Percentiles rank a stretch among this genome's conserved stretches.
Conservation (phyloP, 75 land plant species). For the Pinus tabuliformis region DNA sequence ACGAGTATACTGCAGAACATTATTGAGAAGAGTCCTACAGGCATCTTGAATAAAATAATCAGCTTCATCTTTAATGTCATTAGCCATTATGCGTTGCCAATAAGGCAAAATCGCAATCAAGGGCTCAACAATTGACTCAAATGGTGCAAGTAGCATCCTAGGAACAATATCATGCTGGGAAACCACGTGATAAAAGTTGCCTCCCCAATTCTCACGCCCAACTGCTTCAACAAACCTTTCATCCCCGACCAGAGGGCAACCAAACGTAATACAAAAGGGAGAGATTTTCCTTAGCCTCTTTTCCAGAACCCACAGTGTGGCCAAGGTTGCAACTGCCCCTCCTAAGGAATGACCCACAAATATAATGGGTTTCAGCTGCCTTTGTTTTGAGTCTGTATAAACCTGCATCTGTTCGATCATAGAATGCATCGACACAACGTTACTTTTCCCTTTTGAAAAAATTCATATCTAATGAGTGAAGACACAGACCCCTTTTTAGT, state of each 20-base stretch:
- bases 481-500: neutral
- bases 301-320: constrained; percentile 50
- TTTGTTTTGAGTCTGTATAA: neutral
- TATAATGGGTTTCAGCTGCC: constrained; percentile 15
- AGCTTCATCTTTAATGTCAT: neutral
- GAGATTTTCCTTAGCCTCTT: neutral
- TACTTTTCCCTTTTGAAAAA: neutral
- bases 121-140: constrained; percentile 23
- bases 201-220: constrained; percentile 47
- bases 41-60: neutral
- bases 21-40: neutral
- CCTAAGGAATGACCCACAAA: constrained; percentile 72
- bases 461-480: neutral
- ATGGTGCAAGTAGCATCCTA: constrained; percentile 47
- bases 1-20: neutral
- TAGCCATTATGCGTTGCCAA: constrained; percentile 6
- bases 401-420: neutral
- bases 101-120: constrained; percentile 26
- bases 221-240: constrained; percentile 36
- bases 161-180: constrained; percentile 51
- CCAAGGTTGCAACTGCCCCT: constrained; percentile 53
- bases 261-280: constrained; percentile 60
- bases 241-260: constrained; percentile 61
- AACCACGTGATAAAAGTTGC: constrained; percentile 41
- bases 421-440: neutral